Conservation (phyloP, 805 yeast genomes). For the Wickerhamomyces rabaulensis region DNA sequence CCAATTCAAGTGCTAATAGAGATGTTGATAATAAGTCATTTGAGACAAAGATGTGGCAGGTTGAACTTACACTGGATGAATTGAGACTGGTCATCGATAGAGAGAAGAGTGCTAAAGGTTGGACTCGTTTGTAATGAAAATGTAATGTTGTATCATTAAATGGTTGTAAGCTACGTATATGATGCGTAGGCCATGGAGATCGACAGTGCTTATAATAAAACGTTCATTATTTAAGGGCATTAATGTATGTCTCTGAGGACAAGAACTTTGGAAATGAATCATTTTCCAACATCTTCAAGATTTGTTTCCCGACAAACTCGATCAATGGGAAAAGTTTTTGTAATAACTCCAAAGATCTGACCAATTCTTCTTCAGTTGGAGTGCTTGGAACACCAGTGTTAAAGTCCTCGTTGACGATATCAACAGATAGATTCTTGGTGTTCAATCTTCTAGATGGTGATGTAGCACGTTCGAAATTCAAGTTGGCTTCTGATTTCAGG, state of each 20-base stretch:
- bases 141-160: neutral
- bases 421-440: constrained; percentile 18
- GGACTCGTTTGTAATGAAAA: constrained; percentile 21
- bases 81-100: constrained; percentile 14
- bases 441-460: constrained; percentile 3
- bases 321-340: constrained; percentile 38
- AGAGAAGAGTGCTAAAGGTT: constrained; percentile 16
- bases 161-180: too few species aligned
- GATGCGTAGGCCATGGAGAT: too few species aligned
- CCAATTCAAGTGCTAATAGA: constrained; percentile 1
- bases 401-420: constrained; percentile 4
- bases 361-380: constrained; percentile 31
- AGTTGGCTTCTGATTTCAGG: neutral
- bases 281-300: constrained; percentile 57
- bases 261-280: constrained; percentile 74
- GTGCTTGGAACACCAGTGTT: constrained; percentile 10
- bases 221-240: constrained; percentile 15
- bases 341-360: constrained; percentile 31
- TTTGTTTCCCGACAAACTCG: constrained; percentile 41
- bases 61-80: constrained; percentile 23
- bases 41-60: constrained; percentile 24
- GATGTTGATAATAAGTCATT: constrained; percentile 15
- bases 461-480: neutral
- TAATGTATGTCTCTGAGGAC: constrained; percentile 33
- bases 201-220: too few species aligned